These are phyloP conservation scores for Claviceps arundinis DNA, from an alignment of 2,329 filamentous ascomycete species.

Conservation along the genomic window DNA sequence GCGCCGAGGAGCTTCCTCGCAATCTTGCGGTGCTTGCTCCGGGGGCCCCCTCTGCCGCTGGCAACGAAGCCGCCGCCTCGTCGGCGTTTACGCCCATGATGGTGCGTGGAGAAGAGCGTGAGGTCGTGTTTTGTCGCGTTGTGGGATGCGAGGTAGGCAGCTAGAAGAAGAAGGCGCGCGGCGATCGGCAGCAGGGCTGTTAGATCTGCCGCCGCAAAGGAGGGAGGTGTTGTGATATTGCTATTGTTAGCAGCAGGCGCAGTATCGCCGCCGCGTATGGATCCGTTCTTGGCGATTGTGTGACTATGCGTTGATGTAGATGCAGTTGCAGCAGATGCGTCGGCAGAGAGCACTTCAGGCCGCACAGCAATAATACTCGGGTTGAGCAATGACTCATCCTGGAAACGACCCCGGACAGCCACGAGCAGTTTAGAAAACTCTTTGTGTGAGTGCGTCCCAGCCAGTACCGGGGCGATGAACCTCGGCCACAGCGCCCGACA, in stretches of 20 bases:
- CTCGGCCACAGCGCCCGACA: slow-evolving; percentile 70
- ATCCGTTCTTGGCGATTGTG: background rate
- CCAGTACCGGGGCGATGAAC: slow-evolving; percentile 66
- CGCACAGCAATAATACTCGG: slow-evolving; percentile 42
- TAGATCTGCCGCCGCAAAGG: slow-evolving; percentile 26
- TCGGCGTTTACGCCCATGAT: slow-evolving; percentile 37
- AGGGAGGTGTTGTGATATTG: background rate
- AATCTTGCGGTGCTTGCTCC: slow-evolving; percentile 53
- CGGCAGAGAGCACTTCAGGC: background rate
- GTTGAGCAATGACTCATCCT: slow-evolving; percentile 57
- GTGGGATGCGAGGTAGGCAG: slow-evolving; percentile 71
- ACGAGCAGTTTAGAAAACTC: slow-evolving; percentile 80
- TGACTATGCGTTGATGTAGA: background rate
- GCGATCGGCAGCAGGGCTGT: slow-evolving; percentile 53
- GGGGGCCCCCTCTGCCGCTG: slow-evolving; percentile 13
- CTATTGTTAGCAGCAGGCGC: background rate
- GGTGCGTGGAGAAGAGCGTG: slow-evolving; percentile 61
- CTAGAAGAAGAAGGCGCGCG: slow-evolving; percentile 59
- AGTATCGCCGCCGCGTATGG: background rate
- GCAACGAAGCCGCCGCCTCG: slow-evolving; percentile 32
- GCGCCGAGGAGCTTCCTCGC: slow-evolving; percentile 65
- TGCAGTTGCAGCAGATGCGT: background rate
- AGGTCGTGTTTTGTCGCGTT: slow-evolving; percentile 63
- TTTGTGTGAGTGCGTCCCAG: slow-evolving; percentile 58
- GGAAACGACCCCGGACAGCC: slow-evolving; percentile 53